Percentiles rank a stretch among this genome's conserved stretches.
Evolutionary conservation across 2,329 filamentous ascomycete genomes (phyloP).

Genomic region (Xylaria sp.): DNA sequence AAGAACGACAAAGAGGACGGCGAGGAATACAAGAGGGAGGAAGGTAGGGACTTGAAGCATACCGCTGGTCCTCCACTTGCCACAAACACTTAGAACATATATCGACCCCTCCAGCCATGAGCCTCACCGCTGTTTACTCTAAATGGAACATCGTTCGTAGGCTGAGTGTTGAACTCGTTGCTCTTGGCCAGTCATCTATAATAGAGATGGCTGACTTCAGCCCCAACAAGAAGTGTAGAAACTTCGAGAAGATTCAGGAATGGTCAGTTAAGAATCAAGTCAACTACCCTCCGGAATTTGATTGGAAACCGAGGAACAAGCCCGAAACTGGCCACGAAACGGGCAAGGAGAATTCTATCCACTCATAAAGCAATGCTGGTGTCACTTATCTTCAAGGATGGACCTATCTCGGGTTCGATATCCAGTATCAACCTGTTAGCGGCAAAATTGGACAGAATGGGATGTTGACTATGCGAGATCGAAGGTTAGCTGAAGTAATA

Average conservation of each 20-base stretch:
- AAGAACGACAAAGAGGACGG: no score
- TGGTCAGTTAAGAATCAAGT: slow-evolving; percentile 24
- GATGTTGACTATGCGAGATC: neutral
- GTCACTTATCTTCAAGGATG: neutral
- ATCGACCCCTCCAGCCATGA: no score
- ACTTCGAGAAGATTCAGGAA: slow-evolving; percentile 25
- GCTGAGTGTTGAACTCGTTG: no score
- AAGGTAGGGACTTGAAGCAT: no score
- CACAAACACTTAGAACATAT: no score
- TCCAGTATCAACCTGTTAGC: neutral
- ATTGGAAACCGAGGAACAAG: slow-evolving; percentile 26
- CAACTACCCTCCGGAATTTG: slow-evolving; percentile 4
- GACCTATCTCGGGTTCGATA: neutral
- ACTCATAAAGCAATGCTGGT: neutral
- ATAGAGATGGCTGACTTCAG: slow-evolving; percentile 29
- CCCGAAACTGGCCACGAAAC: neutral
- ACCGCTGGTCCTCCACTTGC: no score
- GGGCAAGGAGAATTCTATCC: neutral
- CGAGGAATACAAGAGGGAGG: no score
- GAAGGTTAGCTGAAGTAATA: neutral
- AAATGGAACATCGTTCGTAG: no score
- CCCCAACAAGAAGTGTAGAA: slow-evolving; percentile 22
- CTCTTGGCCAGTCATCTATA: no score
- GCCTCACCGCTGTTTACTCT: no score
- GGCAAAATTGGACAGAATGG: neutral